Conservation (phyloP, 2,329 filamentous ascomycete genomes). For the Ophiostoma novo-ulmi region DNA sequence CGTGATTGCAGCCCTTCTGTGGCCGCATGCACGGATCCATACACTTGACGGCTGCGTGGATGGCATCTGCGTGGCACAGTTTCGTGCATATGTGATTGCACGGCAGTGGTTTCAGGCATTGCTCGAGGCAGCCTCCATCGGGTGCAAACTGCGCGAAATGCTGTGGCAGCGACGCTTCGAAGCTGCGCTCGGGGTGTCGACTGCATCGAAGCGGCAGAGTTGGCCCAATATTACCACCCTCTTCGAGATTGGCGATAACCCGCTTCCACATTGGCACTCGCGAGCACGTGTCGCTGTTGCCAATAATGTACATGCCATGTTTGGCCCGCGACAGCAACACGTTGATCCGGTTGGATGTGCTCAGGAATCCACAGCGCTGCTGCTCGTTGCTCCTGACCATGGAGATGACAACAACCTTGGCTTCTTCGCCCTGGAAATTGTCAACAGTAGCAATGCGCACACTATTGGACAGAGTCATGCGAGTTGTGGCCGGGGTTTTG, state of each 20-base stretch:
- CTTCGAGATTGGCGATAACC: slow-evolving; percentile 50
- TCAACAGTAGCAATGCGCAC: slow-evolving; percentile 61
- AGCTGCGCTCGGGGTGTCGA: slow-evolving; percentile 50
- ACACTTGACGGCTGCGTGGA: slow-evolving; percentile 46
- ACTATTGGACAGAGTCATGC: slow-evolving; percentile 43
- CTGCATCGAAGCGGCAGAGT: slow-evolving; percentile 53
- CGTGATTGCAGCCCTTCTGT: slow-evolving; percentile 42
- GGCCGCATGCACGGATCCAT: slow-evolving; percentile 41
- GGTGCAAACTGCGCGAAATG: slow-evolving; percentile 54
- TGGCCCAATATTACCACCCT: slow-evolving; percentile 44
- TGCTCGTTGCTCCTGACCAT: slow-evolving; percentile 63
- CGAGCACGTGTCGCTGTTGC: slow-evolving; percentile 55
- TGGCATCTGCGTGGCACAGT: slow-evolving; percentile 44
- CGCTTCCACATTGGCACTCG: slow-evolving; percentile 59
- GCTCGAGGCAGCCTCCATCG: slow-evolving; percentile 55
- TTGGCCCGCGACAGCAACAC: slow-evolving; percentile 62
- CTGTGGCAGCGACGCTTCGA: slow-evolving; percentile 49
- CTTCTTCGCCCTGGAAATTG: slow-evolving; percentile 75
- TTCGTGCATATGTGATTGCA: slow-evolving; percentile 47
- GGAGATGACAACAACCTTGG: slow-evolving; percentile 63
- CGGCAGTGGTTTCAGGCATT: slow-evolving; percentile 45
- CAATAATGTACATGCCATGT: slow-evolving; percentile 67
- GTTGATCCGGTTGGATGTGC: slow-evolving; percentile 62
- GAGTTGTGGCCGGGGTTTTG: neutral
- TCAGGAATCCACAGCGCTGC: slow-evolving; percentile 59